Conservation (phyloP, 768 basidiomycete genomes). For the Royoungia palumana region DNA sequence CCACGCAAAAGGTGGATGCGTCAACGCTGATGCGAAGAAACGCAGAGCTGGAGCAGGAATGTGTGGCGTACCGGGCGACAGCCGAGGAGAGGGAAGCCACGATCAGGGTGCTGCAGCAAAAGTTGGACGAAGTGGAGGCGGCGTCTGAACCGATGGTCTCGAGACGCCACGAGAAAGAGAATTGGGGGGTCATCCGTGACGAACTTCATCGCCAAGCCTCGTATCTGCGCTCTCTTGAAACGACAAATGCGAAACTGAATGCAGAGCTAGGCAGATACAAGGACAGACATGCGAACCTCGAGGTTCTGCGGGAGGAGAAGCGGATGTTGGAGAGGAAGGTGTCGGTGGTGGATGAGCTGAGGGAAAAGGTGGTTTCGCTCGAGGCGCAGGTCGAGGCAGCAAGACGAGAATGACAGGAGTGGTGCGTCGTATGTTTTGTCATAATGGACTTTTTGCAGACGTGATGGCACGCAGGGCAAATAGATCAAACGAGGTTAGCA, state of each 20-base stretch:
- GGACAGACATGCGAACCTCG: constrained; percentile 56
- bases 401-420: constrained; percentile 53
- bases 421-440: constrained; percentile 36
- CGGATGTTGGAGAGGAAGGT: constrained; percentile 56
- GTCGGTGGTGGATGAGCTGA: constrained; percentile 47
- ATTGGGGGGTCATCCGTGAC: constrained; percentile 60
- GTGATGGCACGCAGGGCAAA: constrained; percentile 34
- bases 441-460: constrained; percentile 1
- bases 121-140: constrained; percentile 44
- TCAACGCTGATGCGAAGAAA: constrained; percentile 46
- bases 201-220: constrained; percentile 65
- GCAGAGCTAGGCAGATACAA: constrained; percentile 52
- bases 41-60: constrained; percentile 46
- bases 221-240: constrained; percentile 59
- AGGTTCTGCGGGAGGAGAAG: constrained; percentile 75
- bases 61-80: constrained; percentile 38
- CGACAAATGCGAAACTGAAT: constrained; percentile 51
- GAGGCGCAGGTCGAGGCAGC: constrained; percentile 67
- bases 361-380: constrained; percentile 51
- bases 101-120: constrained; percentile 44
- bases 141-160: constrained; percentile 30
- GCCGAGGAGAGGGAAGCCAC: constrained; percentile 41
- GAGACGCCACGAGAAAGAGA: constrained; percentile 44
- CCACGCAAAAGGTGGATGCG: constrained; percentile 51
- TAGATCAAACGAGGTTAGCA: constrained; percentile 31